phyloP scores from a whole-genome alignment of 805 yeast species.

The Candida nemodendra region DNA sequence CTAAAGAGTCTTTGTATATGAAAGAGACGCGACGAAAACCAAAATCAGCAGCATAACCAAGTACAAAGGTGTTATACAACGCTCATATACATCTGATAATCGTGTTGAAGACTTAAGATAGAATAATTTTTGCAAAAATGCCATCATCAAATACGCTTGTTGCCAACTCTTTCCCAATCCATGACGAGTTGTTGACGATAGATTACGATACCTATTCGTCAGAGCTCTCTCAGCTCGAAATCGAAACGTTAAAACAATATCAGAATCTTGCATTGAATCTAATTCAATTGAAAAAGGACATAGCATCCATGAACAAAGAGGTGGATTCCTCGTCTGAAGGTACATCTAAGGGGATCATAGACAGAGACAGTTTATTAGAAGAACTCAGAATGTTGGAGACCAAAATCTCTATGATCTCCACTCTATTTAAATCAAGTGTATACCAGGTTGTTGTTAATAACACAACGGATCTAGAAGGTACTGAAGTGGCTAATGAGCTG shows the following conservation, averaged over 20 bases:
- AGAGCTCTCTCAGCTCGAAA: conserved; percentile 35
- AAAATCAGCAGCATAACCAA: no score
- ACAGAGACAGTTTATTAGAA: conserved; percentile 23
- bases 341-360: conserved; percentile 8
- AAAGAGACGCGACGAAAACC: no score
- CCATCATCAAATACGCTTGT: conserved; percentile 1
- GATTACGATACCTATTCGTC: conserved; percentile 26
- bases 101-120: no score
- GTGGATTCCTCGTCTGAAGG: conserved; percentile 26
- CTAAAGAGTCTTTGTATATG: no score
- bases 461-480: conserved; percentile 9
- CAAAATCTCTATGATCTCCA: conserved; percentile 30
- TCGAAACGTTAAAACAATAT: conserved; percentile 37
- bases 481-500: conserved; percentile 11
- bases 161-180: conserved; percentile 3
- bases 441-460: conserved; percentile 24
- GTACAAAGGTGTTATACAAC: no score
- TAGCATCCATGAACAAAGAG: conserved; percentile 21
- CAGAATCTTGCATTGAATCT: conserved; percentile 37
- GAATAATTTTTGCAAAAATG: no score
- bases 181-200: conserved; percentile 19
- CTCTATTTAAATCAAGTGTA: conserved; percentile 33
- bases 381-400: conserved; percentile 23
- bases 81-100: no score
- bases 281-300: conserved; percentile 24